Percentiles rank a stretch among this genome's conserved stretches.
phyloP scores from a whole-genome alignment of 2,329 filamentous ascomycete genomes.

The Cladosporium sp. region DNA sequence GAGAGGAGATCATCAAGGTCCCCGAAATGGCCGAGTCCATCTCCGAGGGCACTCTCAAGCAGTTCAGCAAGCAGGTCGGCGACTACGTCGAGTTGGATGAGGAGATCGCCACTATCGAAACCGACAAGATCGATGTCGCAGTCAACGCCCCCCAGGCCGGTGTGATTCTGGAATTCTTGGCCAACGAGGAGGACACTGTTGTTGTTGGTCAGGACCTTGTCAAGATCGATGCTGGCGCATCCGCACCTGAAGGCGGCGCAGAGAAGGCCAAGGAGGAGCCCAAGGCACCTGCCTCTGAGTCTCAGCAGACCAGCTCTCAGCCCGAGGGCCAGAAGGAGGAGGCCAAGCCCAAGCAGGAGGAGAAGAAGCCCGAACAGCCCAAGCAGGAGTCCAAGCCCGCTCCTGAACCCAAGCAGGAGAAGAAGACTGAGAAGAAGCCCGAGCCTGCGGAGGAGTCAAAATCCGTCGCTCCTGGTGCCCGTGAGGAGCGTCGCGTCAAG shows the following conservation, averaged over 20 bases:
- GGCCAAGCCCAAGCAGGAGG: slow-evolving; percentile 36
- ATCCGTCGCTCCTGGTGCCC: slow-evolving; percentile 55
- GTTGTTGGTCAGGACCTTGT: slow-evolving; percentile 88
- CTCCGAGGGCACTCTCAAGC: slow-evolving; percentile 92
- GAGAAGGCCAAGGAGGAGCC: slow-evolving; percentile 52
- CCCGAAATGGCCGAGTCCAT: slow-evolving; percentile 99
- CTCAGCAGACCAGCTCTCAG: slow-evolving; percentile 55
- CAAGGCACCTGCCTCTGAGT: slow-evolving; percentile 56
- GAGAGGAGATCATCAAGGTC: slow-evolving; percentile 85
- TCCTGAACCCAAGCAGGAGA: slow-evolving; percentile 33
- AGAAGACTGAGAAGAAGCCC: slow-evolving; percentile 38
- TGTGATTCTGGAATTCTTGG: slow-evolving; percentile 86
- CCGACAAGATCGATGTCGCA: slow-evolving; percentile 98
- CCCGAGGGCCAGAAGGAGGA: slow-evolving; percentile 48
- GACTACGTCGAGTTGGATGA: slow-evolving; percentile 94
- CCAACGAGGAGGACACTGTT: slow-evolving; percentile 91
- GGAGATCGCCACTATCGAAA: slow-evolving; percentile 98
- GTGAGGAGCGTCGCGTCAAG: slow-evolving; percentile 91
- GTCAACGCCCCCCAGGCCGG: slow-evolving; percentile 92
- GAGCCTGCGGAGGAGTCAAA: slow-evolving; percentile 40
- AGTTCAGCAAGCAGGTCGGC: slow-evolving; percentile 88
- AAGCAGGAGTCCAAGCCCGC: slow-evolving; percentile 28
- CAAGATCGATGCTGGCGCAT: slow-evolving; percentile 74
- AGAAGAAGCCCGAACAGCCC: slow-evolving; percentile 34
- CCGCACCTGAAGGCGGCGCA: slow-evolving; percentile 48